A percentile compares a stretch with the other conserved stretches of the same genome.
Conservation (phyloP, 257 asterid species). For the Orobanche coerulescens region DNA sequence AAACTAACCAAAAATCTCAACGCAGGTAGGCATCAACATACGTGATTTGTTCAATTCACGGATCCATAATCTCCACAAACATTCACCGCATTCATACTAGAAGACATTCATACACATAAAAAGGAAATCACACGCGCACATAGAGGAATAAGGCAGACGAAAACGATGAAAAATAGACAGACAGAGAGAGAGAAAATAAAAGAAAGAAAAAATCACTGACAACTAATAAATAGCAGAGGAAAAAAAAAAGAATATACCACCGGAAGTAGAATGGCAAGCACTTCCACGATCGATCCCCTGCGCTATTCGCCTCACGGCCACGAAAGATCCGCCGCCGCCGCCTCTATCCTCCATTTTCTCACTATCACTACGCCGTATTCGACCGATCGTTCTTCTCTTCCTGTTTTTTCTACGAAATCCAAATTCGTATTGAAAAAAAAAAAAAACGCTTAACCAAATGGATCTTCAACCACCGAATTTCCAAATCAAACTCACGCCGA, state of each 20-base stretch:
- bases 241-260: constrained; percentile 48
- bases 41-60: constrained; percentile 41
- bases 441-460: constrained; percentile 4
- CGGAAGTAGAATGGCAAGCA: constrained; percentile 73
- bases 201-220: constrained; percentile 15
- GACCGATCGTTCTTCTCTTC: constrained; percentile 1
- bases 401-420: background rate
- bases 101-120: constrained; percentile 13
- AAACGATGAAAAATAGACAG: constrained; percentile 21
- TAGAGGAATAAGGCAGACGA: constrained; percentile 15
- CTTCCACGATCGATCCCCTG: constrained; percentile 71
- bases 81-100: constrained; percentile 24
- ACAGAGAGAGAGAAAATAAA: constrained; percentile 11
- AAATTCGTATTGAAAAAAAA: constrained; percentile 12
- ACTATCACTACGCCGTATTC: background rate
- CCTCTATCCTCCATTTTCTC: constrained; percentile 69
- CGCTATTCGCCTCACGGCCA: constrained; percentile 82
- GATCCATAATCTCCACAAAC: constrained; percentile 45
- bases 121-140: constrained; percentile 14
- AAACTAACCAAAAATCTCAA: constrained; percentile 66
- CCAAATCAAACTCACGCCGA: constrained; percentile 14
- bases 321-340: constrained; percentile 71
- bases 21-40: constrained; percentile 57
- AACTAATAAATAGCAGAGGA: background rate
- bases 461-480: constrained; percentile 6